Percentiles rank a stretch among this genome's conserved stretches.
These are phyloP conservation scores for Suhomyces terraborum DNA, from an alignment of 1,139 yeast genomes.

Conservation along the genomic window DNA sequence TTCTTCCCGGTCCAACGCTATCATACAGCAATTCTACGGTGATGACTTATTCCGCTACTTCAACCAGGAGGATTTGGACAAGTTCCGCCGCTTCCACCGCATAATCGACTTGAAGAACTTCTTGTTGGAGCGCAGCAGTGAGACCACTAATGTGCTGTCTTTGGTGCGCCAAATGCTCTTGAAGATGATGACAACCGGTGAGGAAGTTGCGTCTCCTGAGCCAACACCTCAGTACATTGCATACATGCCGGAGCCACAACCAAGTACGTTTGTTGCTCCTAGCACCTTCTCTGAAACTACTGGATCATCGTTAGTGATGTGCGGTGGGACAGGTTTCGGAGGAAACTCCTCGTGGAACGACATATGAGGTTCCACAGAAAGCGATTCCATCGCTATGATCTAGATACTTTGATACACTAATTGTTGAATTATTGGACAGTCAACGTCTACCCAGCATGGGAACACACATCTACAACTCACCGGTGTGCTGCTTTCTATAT, in stretches of 20 bases:
- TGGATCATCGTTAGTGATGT: conserved; percentile 30
- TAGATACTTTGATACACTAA: neutral
- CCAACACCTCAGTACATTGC: conserved; percentile 4
- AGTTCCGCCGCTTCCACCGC: conserved; percentile 30
- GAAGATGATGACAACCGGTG: conserved; percentile 1
- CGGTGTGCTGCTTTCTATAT: too few relatives aligned
- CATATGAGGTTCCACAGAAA: conserved; percentile 9
- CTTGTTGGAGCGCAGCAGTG: conserved; percentile 17
- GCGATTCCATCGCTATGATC: neutral
- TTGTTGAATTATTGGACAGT: too few relatives aligned
- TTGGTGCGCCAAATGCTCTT: conserved; percentile 11
- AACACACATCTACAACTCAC: too few relatives aligned
- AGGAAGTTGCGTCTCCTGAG: neutral
- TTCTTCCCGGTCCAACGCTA: neutral
- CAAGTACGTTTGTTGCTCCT: conserved; percentile 10
- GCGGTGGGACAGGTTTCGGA: conserved; percentile 33
- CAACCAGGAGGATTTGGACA: conserved; percentile 29
- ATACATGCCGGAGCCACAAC: conserved; percentile 1
- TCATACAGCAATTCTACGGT: conserved; percentile 34
- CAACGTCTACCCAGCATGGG: too few relatives aligned
- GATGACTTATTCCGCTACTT: conserved; percentile 35
- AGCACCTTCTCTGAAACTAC: conserved; percentile 19
- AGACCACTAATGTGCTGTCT: conserved; percentile 4
- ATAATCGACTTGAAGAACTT: conserved; percentile 23
- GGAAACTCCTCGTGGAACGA: conserved; percentile 33